These are phyloP conservation scores for Anastatica hierochuntica DNA, from an alignment of 345 rosid genomes.

Conservation along the genomic window DNA sequence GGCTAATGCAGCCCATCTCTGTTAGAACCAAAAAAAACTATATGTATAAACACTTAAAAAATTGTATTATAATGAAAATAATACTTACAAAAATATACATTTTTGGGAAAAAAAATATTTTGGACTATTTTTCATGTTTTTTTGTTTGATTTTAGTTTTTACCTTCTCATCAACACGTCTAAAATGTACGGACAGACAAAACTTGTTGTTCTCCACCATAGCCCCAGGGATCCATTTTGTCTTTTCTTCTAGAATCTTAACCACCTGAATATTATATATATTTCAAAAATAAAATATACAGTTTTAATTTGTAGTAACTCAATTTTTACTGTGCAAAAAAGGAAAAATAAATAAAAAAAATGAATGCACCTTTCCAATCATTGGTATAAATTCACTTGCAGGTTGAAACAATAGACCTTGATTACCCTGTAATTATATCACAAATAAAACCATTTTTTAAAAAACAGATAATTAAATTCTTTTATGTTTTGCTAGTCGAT, in stretches of 20 bases:
- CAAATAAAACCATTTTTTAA: neutral
- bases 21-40: conserved; percentile 1
- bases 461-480: neutral
- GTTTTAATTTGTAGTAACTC: neutral
- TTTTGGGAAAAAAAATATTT: conserved; percentile 29
- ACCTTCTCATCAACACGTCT: conserved; percentile 90
- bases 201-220: conserved; percentile 83
- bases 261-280: conserved; percentile 32
- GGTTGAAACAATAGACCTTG: conserved; percentile 56
- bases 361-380: conserved; percentile 67
- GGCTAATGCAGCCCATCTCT: conserved; percentile 67
- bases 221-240: conserved; percentile 69
- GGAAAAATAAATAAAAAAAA: neutral
- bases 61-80: no score
- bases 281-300: neutral
- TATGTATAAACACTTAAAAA: no score
- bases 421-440: conserved; percentile 29
- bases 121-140: neutral
- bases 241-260: conserved; percentile 42
- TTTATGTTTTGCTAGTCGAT: neutral
- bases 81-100: no score
- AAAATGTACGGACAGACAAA: conserved; percentile 86
- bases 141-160: neutral
- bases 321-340: neutral
- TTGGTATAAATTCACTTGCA: conserved; percentile 71